A percentile compares a stretch with the other conserved stretches of the same genome.
Conservation (phyloP, 805 yeast genomes). For the Candida hungchunana region DNA sequence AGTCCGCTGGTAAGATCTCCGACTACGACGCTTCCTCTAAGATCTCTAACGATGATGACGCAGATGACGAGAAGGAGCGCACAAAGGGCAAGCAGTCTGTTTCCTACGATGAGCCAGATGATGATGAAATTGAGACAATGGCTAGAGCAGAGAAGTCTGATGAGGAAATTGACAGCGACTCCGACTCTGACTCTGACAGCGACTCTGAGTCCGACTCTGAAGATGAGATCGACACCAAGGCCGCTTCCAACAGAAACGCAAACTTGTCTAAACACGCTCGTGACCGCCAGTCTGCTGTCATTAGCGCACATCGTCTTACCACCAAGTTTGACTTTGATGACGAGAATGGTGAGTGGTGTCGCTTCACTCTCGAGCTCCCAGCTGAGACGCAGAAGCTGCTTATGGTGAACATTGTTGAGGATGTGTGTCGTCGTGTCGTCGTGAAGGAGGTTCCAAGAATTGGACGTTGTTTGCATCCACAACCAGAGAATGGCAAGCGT, state of each 20-base stretch:
- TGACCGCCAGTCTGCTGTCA: constrained; percentile 81
- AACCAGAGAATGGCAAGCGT: constrained; percentile 65
- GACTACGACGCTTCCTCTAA: too few species aligned
- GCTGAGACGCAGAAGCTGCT: constrained; percentile 87
- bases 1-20: constrained; percentile 52
- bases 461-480: constrained; percentile 89
- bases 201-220: constrained; percentile 42
- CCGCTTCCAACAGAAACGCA: constrained; percentile 13
- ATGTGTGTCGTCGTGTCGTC: constrained; percentile 81
- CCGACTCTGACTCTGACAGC: constrained; percentile 33
- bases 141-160: constrained; percentile 76
- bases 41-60: constrained; percentile 57
- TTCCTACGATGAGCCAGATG: constrained; percentile 93
- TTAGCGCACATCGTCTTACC: constrained; percentile 67
- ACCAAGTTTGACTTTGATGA: constrained; percentile 89
- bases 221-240: constrained; percentile 13
- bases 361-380: constrained; percentile 76
- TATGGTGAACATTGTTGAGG: constrained; percentile 96
- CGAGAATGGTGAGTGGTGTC: constrained; percentile 85
- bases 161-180: constrained; percentile 47
- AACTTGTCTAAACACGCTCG: constrained; percentile 58
- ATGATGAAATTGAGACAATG: constrained; percentile 89
- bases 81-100: constrained; percentile 77
- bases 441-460: constrained; percentile 89
- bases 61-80: constrained; percentile 56